Conservation (phyloP, 371 early-diverging fungal species). For the Mucor irregularis region DNA sequence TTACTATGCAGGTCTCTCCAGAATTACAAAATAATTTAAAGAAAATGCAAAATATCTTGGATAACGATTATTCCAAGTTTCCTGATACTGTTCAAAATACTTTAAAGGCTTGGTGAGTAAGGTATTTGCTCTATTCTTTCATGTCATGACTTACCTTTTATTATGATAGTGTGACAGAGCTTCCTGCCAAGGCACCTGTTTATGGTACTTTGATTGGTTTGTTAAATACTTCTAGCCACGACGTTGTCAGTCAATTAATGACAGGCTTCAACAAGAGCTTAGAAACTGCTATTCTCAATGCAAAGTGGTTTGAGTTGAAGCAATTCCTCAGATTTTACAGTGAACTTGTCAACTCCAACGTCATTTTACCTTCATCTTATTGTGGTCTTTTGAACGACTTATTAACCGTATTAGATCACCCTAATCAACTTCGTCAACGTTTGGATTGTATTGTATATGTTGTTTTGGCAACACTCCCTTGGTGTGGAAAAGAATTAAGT, state of each 20-base stretch:
- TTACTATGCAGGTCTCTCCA: conserved; percentile 45
- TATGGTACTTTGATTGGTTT: conserved; percentile 80
- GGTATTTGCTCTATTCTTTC: neutral
- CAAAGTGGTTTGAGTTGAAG: conserved; percentile 75
- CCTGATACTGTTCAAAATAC: conserved; percentile 64
- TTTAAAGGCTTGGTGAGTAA: conserved; percentile 62
- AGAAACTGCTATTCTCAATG: conserved; percentile 45
- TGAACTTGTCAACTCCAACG: conserved; percentile 77
- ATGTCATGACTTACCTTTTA: neutral
- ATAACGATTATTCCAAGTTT: conserved; percentile 68
- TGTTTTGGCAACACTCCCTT: conserved; percentile 76
- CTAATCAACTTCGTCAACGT: conserved; percentile 55
- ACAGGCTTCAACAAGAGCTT: conserved; percentile 47
- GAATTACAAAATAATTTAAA: conserved; percentile 65
- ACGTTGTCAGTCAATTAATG: conserved; percentile 32
- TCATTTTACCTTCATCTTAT: conserved; percentile 68
- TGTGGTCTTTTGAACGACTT: conserved; percentile 63
- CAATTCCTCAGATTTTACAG: conserved; percentile 79
- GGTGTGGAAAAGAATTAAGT: conserved; percentile 61
- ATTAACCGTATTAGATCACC: conserved; percentile 57
- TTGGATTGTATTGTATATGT: conserved; percentile 76
- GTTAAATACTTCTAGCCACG: conserved; percentile 61
- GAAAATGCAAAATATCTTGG: conserved; percentile 70
- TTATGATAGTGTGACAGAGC: conserved; percentile 63
- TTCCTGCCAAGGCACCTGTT: conserved; percentile 80